These are phyloP conservation scores for Inga leiocalycina DNA, from an alignment of 306 rosid genomes.

Conservation along the genomic window DNA sequence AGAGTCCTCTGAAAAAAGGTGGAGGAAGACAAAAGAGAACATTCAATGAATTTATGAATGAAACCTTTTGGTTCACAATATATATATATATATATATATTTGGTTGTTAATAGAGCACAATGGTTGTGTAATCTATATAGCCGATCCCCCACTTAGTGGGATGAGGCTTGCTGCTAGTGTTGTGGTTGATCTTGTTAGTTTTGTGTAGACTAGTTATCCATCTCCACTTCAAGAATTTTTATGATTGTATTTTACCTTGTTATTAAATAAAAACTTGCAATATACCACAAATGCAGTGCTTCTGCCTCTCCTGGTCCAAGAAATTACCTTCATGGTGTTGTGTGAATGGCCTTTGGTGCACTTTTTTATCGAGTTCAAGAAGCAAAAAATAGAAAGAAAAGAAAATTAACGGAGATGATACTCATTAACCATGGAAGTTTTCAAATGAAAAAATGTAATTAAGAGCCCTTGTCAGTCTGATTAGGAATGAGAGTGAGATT, in stretches of 20 bases:
- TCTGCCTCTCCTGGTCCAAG: neutral
- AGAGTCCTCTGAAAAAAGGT: neutral
- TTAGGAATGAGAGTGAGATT: slow-evolving; percentile 4
- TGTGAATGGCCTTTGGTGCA: slow-evolving; percentile 6
- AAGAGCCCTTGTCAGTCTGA: neutral
- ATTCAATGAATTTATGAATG: too few species aligned
- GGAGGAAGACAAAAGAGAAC: neutral
- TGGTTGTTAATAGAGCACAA: neutral
- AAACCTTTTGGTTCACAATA: too few species aligned
- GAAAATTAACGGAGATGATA: neutral
- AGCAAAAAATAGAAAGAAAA: neutral
- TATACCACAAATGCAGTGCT: neutral
- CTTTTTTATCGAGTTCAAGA: neutral
- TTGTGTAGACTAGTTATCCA: neutral
- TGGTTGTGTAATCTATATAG: neutral
- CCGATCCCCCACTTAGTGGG: too few species aligned
- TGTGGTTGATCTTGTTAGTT: slow-evolving; percentile 12
- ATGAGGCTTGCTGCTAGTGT: neutral
- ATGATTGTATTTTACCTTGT: slow-evolving; percentile 7
- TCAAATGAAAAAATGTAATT: neutral
- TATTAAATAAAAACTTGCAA: slow-evolving; percentile 3
- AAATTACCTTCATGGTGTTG: slow-evolving; percentile 13
- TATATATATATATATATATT: too few species aligned
- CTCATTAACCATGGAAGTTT: neutral
- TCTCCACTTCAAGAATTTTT: neutral